These are phyloP conservation scores for Panellus pusillus DNA, from an alignment of 768 basidiomycete genomes.

Conservation along the genomic window DNA sequence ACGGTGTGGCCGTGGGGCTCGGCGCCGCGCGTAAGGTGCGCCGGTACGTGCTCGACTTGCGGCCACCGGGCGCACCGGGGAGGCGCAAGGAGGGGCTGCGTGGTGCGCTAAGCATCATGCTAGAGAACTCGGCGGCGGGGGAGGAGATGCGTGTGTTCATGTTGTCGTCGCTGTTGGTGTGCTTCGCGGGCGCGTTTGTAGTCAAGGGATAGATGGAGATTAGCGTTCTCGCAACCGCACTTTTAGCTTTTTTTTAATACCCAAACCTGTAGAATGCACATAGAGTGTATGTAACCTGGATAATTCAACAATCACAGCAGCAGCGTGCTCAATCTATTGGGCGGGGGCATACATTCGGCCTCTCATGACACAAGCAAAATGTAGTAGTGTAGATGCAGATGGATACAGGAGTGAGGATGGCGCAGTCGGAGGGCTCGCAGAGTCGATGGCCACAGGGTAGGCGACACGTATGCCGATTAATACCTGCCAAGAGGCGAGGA, in stretches of 20 bases:
- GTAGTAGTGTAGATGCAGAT: background rate
- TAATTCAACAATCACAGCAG: no score
- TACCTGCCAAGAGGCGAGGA: slow-evolving; percentile 24
- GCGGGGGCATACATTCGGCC: no score
- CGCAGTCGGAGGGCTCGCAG: no score
- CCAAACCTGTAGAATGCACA: no score
- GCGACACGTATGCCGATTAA: slow-evolving; percentile 18
- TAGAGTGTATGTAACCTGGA: no score
- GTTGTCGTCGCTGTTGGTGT: slow-evolving; percentile 51
- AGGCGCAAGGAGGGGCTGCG: slow-evolving; percentile 40
- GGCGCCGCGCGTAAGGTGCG: slow-evolving; percentile 38
- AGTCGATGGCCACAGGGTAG: background rate
- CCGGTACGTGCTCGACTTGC: slow-evolving; percentile 40
- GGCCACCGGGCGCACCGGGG: slow-evolving; percentile 39
- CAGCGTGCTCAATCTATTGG: no score
- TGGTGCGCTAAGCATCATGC: slow-evolving; percentile 45
- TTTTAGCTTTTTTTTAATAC: no score
- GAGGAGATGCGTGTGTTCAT: slow-evolving; percentile 66
- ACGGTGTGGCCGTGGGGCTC: slow-evolving; percentile 51
- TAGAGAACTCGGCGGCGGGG: slow-evolving; percentile 63
- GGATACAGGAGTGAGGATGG: no score
- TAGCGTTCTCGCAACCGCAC: no score
- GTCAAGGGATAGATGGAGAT: slow-evolving; percentile 13
- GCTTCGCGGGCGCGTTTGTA: slow-evolving; percentile 50
- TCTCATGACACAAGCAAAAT: background rate